A percentile compares a stretch with the other conserved stretches of the same genome.
Conservation (phyloP, 129 eudicot species). For the Centrapalus pauciflorus region DNA sequence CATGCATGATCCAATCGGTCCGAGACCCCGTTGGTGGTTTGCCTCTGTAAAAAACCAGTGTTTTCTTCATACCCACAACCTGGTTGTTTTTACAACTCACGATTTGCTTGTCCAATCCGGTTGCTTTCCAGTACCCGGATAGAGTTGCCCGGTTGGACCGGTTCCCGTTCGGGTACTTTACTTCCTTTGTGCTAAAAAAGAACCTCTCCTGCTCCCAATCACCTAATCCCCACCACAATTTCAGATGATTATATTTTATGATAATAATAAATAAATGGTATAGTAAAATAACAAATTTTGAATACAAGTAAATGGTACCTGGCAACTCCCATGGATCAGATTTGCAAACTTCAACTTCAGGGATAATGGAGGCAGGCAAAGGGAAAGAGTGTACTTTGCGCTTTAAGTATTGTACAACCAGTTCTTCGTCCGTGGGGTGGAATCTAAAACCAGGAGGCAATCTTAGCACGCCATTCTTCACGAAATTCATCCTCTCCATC, state of each 20-base stretch:
- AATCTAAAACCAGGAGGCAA: slow-evolving; percentile 69
- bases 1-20: slow-evolving; percentile 36
- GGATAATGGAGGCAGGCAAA: slow-evolving; percentile 41
- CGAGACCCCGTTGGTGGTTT: slow-evolving; percentile 20
- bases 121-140: slow-evolving; percentile 25
- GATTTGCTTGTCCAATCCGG: slow-evolving; percentile 18
- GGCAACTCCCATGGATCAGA: slow-evolving; percentile 40
- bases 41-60: slow-evolving; percentile 27
- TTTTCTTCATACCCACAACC: slow-evolving; percentile 28
- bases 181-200: slow-evolving; percentile 29
- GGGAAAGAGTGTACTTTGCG: slow-evolving; percentile 37
- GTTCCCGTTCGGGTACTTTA: slow-evolving; percentile 25
- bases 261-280: not conserved
- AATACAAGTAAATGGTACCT: slow-evolving; percentile 5
- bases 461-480: slow-evolving; percentile 36
- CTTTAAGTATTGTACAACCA: slow-evolving; percentile 35
- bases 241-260: not conserved
- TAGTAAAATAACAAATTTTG: too few relatives aligned
- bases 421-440: slow-evolving; percentile 47
- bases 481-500: slow-evolving; percentile 19
- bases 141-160: slow-evolving; percentile 28
- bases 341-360: slow-evolving; percentile 31
- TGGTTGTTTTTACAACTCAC: slow-evolving; percentile 8
- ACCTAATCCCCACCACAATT: too few relatives aligned
- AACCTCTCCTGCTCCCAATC: slow-evolving; percentile 26